Base-by-base conservation (phyloP, 768 basidiomycete genomes). In the Tephrocybe sp. region DNA sequence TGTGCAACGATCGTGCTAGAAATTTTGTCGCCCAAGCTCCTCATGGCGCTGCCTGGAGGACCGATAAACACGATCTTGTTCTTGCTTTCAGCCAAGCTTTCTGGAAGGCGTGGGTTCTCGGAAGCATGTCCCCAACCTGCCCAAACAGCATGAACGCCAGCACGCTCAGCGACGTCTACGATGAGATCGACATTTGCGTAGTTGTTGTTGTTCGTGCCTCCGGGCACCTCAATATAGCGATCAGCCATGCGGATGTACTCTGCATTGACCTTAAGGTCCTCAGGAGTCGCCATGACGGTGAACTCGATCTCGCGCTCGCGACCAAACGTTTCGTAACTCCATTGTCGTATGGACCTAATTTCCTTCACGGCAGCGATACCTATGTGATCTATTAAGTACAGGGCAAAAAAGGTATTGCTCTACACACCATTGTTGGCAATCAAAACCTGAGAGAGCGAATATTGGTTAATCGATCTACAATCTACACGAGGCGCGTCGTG, bases 231-330 rank as follows among this genome's bases (percentile, higher is more conserved):
- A 64, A 99, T 89, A 66, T 97, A 98, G 61, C 94, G 88, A 68
- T 99, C 97, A 38, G 97, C 97, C 97, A 99, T 99, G 55, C 97
- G 89, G 68, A 99, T 99, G 71, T 99, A 99, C 64, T 99, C 97
- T 30, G 97, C 97, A 63, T 99, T 99, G 68, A 98, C 95, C 69
- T 93, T 92, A 57, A 98, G 76, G 73, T 98, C 96, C 67, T 99
- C 97, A 19, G 97, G 97, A 11, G 97, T 99, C 45, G 97, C 94
- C 97, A 99, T 98, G 53, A 98, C 97, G 34, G 94, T 96, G 77
- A 99, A 98, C 68, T 99, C 95, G 72, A 99, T 80, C 48, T 89
- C 91, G 59, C 92, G 87, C 65, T 99, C 97, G 48, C 84, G 85
- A 53, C 97, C 97, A 70, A 99, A 99, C 0, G 95, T 94, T 73